phyloP scores from a whole-genome alignment of 1,139 yeast genomes.

The Saccharomyces hybrid region DNA sequence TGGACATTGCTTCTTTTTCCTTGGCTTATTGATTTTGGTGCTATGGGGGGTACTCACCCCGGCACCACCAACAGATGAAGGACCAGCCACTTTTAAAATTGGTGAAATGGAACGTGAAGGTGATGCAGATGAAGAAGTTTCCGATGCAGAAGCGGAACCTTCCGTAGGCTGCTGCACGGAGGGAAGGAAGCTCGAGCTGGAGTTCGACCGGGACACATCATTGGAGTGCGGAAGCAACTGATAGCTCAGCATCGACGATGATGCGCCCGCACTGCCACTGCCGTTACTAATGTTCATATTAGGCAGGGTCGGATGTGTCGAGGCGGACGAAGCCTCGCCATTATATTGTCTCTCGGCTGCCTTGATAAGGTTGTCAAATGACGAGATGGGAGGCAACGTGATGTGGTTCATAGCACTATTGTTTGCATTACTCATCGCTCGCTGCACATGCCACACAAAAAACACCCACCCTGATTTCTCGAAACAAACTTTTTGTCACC shows the following conservation, averaged over 20 bases:
- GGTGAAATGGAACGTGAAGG: slow-evolving; percentile 1
- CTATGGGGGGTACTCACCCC: slow-evolving; percentile 3
- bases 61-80: slow-evolving; percentile 3
- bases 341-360: slow-evolving; percentile 17
- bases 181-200: not conserved
- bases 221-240: slow-evolving; percentile 1
- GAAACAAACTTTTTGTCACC: not conserved
- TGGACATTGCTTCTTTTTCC: slow-evolving; percentile 80
- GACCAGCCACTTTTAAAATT: not conserved
- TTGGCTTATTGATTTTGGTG: slow-evolving; percentile 34
- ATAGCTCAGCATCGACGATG: not conserved
- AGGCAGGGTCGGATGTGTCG: not conserved
- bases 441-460: slow-evolving; percentile 1
- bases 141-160: not conserved
- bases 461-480: not conserved
- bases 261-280: not conserved
- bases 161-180: not conserved
- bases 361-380: slow-evolving; percentile 20
- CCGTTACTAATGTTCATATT: not conserved
- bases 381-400: slow-evolving; percentile 24
- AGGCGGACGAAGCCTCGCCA: not conserved
- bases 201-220: not conserved
- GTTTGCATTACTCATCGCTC: slow-evolving; percentile 1
- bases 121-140: not conserved
- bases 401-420: slow-evolving; percentile 3